These are phyloP conservation scores for Salvia rosmarinus DNA, from an alignment of 257 asterid genomes.

Conservation along the genomic window DNA sequence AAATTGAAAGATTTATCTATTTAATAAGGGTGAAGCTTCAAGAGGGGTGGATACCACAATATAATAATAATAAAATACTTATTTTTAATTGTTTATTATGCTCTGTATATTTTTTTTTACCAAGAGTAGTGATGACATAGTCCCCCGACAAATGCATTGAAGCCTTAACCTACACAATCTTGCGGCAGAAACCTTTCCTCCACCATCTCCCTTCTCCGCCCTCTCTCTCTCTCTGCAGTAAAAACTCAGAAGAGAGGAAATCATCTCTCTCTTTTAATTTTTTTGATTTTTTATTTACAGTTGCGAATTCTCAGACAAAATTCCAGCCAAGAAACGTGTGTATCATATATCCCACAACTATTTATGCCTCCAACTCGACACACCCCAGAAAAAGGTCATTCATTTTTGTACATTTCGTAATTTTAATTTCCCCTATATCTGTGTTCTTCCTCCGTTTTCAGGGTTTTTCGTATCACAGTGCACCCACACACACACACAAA, in stretches of 20 bases:
- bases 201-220: not conserved
- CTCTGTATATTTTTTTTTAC: not conserved
- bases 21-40: no score
- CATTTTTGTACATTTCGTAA: constrained; percentile 20
- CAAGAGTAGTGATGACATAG: not conserved
- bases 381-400: constrained; percentile 1
- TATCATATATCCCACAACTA: constrained; percentile 34
- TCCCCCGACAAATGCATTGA: constrained; percentile 35
- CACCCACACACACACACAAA: constrained; percentile 15
- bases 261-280: no score
- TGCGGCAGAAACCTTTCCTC: constrained; percentile 22
- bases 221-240: not conserved
- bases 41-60: no score
- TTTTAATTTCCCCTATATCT: constrained; percentile 24
- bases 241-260: not conserved
- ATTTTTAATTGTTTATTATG: not conserved
- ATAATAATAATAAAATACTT: not conserved
- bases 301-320: constrained; percentile 17
- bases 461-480: constrained; percentile 40
- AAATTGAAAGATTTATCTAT: no score
- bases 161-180: constrained; percentile 35
- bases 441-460: constrained; percentile 36
- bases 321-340: constrained; percentile 41
- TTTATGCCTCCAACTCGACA: constrained; percentile 36
- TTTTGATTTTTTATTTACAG: constrained; percentile 18